Conservation (phyloP, 331 rosid genomes). For the Acacia concinna region DNA sequence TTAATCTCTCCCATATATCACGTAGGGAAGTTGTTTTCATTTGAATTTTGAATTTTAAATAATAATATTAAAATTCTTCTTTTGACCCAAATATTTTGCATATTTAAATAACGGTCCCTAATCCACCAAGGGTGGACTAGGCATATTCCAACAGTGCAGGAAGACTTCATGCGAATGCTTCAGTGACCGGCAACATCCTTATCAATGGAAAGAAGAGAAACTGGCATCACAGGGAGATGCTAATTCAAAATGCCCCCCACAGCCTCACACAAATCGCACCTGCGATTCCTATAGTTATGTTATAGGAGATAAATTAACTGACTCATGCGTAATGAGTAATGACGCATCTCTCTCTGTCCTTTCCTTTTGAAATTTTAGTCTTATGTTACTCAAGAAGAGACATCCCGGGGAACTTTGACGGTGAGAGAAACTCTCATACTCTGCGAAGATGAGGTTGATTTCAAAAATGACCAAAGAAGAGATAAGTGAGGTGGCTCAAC, state of each 20-base stretch:
- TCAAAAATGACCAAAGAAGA: slow-evolving; percentile 46
- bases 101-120: too few species aligned
- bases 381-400: slow-evolving; percentile 71
- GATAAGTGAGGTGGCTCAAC: slow-evolving; percentile 49
- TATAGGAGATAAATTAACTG: too few species aligned
- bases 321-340: neutral
- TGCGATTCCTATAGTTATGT: too few species aligned
- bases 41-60: too few species aligned
- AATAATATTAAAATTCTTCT: too few species aligned
- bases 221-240: slow-evolving; percentile 45
- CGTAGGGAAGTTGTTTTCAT: too few species aligned
- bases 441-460: slow-evolving; percentile 64
- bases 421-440: slow-evolving; percentile 59
- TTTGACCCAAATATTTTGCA: too few species aligned
- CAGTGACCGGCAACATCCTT: slow-evolving; percentile 52
- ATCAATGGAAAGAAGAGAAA: slow-evolving; percentile 49
- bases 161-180: slow-evolving; percentile 44
- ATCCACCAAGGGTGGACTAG: too few species aligned
- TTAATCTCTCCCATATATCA: too few species aligned
- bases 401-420: slow-evolving; percentile 58
- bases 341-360: neutral
- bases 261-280: too few species aligned
- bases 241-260: too few species aligned
- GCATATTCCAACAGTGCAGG: too few species aligned
- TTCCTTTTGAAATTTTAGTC: slow-evolving; percentile 36